Conservation (phyloP, 345 rosid genomes). For the Populus simonii region DNA sequence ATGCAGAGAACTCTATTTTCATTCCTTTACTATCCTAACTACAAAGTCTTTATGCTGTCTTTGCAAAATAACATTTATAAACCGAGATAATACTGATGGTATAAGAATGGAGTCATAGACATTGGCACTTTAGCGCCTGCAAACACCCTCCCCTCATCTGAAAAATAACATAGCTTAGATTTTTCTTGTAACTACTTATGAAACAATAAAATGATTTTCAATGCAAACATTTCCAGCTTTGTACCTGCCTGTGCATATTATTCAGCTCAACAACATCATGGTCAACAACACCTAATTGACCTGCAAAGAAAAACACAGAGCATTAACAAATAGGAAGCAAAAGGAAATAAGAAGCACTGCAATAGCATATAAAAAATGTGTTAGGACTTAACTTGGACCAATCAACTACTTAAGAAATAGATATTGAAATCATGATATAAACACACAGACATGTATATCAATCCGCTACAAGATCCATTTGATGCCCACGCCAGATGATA, state of each 20-base stretch:
- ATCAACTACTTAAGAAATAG: too few relatives aligned
- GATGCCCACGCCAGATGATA: background rate
- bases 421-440: background rate
- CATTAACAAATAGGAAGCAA: background rate
- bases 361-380: too few relatives aligned
- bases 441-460: background rate
- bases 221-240: slow-evolving; percentile 1
- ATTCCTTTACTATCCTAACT: too few relatives aligned
- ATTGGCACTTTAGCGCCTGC: background rate
- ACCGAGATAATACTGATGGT: background rate
- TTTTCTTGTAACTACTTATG: background rate
- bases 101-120: background rate
- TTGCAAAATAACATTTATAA: background rate
- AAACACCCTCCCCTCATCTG: background rate
- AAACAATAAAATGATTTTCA: background rate
- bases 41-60: background rate
- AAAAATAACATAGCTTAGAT: background rate
- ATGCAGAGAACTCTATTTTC: background rate
- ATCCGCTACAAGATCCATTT: background rate
- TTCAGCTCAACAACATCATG: slow-evolving; percentile 94
- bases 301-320: slow-evolving; percentile 32
- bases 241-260: slow-evolving; percentile 98
- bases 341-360: background rate
- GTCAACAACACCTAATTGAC: slow-evolving; percentile 85
- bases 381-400: too few relatives aligned